Base-by-base conservation (phyloP, 495 filamentous ascomycete genomes). In the Glarea lozoyensis region DNA sequence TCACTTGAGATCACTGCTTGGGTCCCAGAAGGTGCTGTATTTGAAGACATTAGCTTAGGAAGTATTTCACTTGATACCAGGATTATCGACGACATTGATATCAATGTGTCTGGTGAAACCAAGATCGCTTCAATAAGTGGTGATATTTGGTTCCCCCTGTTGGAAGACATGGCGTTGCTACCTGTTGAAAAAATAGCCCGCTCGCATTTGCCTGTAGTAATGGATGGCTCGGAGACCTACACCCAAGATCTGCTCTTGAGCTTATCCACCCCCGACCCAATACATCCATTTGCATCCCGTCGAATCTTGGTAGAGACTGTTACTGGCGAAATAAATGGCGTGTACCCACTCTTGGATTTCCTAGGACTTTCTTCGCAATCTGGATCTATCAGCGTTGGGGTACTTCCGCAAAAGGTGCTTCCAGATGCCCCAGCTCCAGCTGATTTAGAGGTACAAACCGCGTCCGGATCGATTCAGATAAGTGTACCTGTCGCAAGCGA, bases 1-100 rank as follows among this genome's bases (percentile, higher is more conserved):
- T 51, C 43, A 19, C 12, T 57, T 7, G 48, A 43, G 33, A 46
- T 57, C 27, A 54, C 45, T 20, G 47, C 40, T 33, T 57, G 44
- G 46, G 21, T 57, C 15, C 54, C 54, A 15, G 54, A 50, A 31
- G 37, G 49, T 31, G 38, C 50, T 17, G 18, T 43, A 23, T 38
- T 57, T 10, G 36, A 31, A 10, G 40, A 40, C 3, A 13, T 57
- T 10, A 10, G 27, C 9, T 40, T 57, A 13, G 38, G 48, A 19
- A 16, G 50, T 17, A 39, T 46, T 22, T 24, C 39, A 34, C 47
- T 57, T 15, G 20, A n/a, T 11, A 15, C 54, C 15, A 45, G 35
- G n/a, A 45, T 54, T 13, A 10, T 51, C 9, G 41, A 49, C 9
- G 50, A 57, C 24, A 40, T 54, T 29, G 49, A 45, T 15, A 22